Percentiles rank a stretch among this genome's conserved stretches.
Conservation (phyloP, 768 basidiomycete genomes). For the Russula earlei region DNA sequence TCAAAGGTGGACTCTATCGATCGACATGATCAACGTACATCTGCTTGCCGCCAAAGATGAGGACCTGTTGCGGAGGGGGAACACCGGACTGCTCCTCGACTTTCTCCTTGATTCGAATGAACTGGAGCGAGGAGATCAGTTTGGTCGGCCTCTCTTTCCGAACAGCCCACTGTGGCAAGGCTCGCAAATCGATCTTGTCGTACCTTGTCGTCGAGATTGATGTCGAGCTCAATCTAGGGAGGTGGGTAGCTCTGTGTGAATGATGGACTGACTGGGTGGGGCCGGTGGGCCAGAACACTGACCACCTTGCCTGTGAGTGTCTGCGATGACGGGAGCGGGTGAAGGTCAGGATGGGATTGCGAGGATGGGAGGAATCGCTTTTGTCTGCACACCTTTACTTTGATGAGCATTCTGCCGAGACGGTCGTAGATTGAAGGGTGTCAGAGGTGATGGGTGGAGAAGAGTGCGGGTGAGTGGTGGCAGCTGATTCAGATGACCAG, state of each 20-base stretch:
- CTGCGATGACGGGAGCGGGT: constrained; percentile 33
- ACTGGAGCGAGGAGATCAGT: no score
- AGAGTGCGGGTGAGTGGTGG: no score
- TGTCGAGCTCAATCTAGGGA: constrained; percentile 83
- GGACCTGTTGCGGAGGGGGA: constrained; percentile 88
- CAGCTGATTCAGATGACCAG: no score
- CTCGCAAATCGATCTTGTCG: no score
- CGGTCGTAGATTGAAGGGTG: no score
- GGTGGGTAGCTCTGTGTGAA: no score
- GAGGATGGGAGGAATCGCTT: not conserved
- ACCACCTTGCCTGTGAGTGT: constrained; percentile 98
- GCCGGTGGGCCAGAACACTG: constrained; percentile 8
- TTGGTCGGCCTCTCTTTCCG: no score
- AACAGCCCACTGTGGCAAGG: no score
- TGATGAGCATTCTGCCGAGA: constrained; percentile 57
- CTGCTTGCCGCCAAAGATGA: constrained; percentile 89
- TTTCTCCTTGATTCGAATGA: constrained; percentile 90
- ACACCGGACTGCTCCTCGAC: constrained; percentile 98
- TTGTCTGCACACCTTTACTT: constrained; percentile 61
- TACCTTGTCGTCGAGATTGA: constrained; percentile 86
- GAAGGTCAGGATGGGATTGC: not conserved
- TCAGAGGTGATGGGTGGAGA: not conserved
- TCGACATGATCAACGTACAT: constrained; percentile 55
- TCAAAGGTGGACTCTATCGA: not conserved
- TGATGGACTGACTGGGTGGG: no score